Conservation (phyloP, 2,329 filamentous ascomycete genomes). For the Diaporthe ilicicola region DNA sequence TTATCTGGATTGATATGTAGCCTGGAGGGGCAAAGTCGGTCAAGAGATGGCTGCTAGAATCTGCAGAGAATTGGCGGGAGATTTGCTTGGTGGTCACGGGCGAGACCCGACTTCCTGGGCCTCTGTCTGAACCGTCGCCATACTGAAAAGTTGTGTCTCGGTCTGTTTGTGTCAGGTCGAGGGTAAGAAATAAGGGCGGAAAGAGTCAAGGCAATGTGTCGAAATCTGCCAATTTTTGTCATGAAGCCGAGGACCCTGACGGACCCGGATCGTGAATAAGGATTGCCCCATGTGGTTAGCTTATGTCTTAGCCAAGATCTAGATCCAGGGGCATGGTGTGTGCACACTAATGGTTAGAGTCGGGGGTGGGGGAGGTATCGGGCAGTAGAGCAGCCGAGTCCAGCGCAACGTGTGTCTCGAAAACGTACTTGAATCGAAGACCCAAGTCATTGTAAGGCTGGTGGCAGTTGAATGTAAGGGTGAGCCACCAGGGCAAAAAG, state of each 20-base stretch:
- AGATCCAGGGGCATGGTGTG: not conserved
- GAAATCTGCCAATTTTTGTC: slow-evolving; percentile 3
- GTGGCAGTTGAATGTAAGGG: too few species aligned
- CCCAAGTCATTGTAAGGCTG: not conserved
- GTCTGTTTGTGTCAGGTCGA: not conserved
- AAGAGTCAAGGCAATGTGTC: slow-evolving; percentile 8
- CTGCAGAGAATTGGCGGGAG: not conserved
- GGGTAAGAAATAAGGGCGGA: not conserved
- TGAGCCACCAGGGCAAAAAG: too few species aligned
- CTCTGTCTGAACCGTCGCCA: slow-evolving; percentile 12
- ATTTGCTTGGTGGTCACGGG: not conserved
- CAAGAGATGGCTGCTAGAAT: not conserved
- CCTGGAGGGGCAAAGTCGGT: not conserved
- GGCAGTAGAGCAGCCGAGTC: too few species aligned
- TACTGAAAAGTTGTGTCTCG: not conserved
- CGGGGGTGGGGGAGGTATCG: too few species aligned
- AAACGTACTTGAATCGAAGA: too few species aligned
- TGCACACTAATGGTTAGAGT: too few species aligned
- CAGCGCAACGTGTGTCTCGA: not conserved
- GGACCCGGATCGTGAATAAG: slow-evolving; percentile 21
- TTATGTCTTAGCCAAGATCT: not conserved
- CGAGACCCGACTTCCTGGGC: not conserved
- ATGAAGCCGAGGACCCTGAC: slow-evolving; percentile 7
- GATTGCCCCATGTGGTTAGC: slow-evolving; percentile 4
- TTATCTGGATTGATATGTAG: not conserved